phyloP scores from a whole-genome alignment of 345 rosid genomes.

The Pistacia vera region DNA sequence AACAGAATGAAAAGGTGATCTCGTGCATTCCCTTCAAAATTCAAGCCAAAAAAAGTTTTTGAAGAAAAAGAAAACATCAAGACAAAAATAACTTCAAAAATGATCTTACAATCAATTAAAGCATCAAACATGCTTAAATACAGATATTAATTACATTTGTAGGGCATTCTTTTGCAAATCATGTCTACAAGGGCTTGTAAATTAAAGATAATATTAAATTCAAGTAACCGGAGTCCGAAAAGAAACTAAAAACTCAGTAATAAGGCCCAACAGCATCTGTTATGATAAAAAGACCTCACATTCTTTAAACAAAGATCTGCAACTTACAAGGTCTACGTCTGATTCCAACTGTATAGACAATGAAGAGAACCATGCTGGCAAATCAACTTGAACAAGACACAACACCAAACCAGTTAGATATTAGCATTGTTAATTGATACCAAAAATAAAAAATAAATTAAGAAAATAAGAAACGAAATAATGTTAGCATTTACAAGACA shows the following conservation, averaged over 20 bases:
- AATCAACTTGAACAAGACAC: slow-evolving; percentile 67
- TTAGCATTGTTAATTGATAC: not conserved
- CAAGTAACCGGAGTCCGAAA: not conserved
- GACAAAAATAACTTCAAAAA: not conserved
- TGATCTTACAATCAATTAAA: not conserved
- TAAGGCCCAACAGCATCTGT: not conserved
- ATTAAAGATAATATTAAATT: not conserved
- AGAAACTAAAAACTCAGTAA: not conserved
- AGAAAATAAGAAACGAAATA: not conserved
- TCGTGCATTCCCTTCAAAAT: not conserved
- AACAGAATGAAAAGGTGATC: not conserved
- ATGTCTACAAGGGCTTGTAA: not conserved
- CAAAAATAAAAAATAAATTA: not conserved
- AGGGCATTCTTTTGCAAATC: not conserved
- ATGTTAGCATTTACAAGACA: not conserved
- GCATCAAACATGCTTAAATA: not conserved
- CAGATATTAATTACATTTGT: not conserved
- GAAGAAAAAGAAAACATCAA: not conserved
- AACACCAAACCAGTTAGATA: slow-evolving; percentile 18
- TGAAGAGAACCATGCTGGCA: slow-evolving; percentile 93
- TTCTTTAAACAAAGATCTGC: slow-evolving; percentile 12
- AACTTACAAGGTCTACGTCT: slow-evolving; percentile 85
- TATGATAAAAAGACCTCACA: not conserved
- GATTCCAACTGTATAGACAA: slow-evolving; percentile 69
- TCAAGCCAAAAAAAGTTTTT: not conserved